A percentile compares a stretch with the other conserved stretches of the same genome.
phyloP scores from a whole-genome alignment of 176 grass and related monocot species.

The Elaeis guineensis region DNA sequence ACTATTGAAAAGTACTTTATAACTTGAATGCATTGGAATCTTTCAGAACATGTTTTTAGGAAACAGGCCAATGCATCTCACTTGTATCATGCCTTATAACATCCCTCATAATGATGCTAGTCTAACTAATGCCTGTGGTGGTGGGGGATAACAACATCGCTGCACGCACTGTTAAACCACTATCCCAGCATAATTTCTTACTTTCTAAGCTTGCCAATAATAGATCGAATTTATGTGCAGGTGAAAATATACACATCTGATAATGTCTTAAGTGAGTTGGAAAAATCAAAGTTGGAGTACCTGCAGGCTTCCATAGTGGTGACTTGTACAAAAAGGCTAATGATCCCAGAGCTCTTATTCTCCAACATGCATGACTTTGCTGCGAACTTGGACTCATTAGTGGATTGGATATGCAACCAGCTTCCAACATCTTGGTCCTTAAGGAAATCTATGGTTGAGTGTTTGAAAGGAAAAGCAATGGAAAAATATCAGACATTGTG shows the following conservation, averaged over 20 bases:
- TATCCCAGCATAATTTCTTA: too few species aligned
- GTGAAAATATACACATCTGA: constrained; percentile 70
- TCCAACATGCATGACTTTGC: constrained; percentile 66
- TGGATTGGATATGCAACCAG: constrained; percentile 70
- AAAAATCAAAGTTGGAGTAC: constrained; percentile 84
- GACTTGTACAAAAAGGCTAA: constrained; percentile 38
- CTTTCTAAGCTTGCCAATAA: too few species aligned
- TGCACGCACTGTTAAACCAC: too few species aligned
- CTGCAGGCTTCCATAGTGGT: constrained; percentile 78
- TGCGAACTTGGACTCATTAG: constrained; percentile 45
- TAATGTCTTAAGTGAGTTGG: constrained; percentile 40
- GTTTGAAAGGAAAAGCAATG: constrained; percentile 29
- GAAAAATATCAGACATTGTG: constrained; percentile 27
- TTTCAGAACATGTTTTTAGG: too few species aligned
- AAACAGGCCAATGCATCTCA: too few species aligned
- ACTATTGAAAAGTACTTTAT: background rate
- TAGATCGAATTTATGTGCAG: constrained; percentile 25
- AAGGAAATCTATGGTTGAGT: constrained; percentile 84
- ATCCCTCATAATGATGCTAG: too few species aligned
- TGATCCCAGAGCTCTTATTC: constrained; percentile 61
- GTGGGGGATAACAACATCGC: too few species aligned
- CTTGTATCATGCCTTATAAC: too few species aligned
- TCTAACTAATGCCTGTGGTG: too few species aligned
- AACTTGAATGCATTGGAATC: too few species aligned
- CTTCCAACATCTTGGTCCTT: constrained; percentile 87